phyloP scores from a whole-genome alignment of 2,329 filamentous ascomycete species.

The Aspergillus puulaauensis region DNA sequence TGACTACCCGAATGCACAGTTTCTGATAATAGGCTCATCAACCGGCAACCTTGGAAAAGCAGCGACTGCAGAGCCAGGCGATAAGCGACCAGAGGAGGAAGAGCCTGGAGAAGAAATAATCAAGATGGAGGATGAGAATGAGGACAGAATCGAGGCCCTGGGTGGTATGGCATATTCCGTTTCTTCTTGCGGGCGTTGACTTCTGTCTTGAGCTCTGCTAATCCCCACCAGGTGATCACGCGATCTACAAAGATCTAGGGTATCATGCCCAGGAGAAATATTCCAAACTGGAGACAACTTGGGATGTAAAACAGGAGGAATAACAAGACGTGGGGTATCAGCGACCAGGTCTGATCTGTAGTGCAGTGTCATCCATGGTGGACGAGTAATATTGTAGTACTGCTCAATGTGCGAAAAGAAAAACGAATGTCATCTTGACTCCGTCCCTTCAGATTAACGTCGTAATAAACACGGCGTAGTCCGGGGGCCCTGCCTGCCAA shows the following conservation, averaged over 20 bases:
- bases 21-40: slow-evolving; percentile 71
- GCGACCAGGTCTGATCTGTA: not conserved
- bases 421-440: not conserved
- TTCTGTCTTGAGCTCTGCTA: not conserved
- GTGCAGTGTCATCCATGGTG: not conserved
- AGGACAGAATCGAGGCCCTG: slow-evolving; percentile 62
- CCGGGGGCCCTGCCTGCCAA: not conserved
- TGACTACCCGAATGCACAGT: slow-evolving; percentile 71
- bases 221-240: slow-evolving; percentile 51
- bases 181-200: not conserved
- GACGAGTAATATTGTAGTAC: not conserved
- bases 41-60: slow-evolving; percentile 35
- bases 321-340: not conserved
- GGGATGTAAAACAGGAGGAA: slow-evolving; percentile 37
- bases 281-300: slow-evolving; percentile 62
- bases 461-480: not conserved
- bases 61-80: slow-evolving; percentile 31
- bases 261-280: slow-evolving; percentile 65
- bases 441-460: not conserved
- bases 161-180: slow-evolving; percentile 42
- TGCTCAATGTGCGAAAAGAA: not conserved
- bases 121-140: slow-evolving; percentile 73
- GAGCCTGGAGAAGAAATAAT: slow-evolving; percentile 70
- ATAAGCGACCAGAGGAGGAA: slow-evolving; percentile 57
- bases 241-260: slow-evolving; percentile 60